These are phyloP conservation scores for Aspergillus sp. DNA, from an alignment of 2,329 filamentous ascomycete species.

Conservation along the genomic window DNA sequence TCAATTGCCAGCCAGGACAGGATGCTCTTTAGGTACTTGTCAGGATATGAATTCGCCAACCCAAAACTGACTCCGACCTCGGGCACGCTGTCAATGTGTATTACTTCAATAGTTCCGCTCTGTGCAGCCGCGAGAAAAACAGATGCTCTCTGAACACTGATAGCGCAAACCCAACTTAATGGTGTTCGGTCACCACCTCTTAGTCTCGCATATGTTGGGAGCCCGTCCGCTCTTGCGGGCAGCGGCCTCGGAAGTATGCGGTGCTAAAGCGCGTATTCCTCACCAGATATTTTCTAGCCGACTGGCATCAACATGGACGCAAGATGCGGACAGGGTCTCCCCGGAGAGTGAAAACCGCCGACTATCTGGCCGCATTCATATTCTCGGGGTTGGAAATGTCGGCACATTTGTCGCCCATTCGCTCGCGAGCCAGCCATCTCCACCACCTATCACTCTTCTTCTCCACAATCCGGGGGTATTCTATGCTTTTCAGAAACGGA, in stretches of 20 bases:
- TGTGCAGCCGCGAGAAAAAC: not conserved
- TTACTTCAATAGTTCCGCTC: not conserved
- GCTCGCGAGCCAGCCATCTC: constrained; percentile 65
- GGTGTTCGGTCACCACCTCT: constrained; percentile 19
- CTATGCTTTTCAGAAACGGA: constrained; percentile 22
- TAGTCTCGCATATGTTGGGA: constrained; percentile 36
- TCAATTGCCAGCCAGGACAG: no score
- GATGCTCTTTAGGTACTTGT: not conserved
- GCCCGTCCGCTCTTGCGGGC: constrained; percentile 35
- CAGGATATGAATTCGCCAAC: not conserved
- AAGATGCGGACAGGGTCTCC: constrained; percentile 25
- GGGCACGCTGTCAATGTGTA: not conserved
- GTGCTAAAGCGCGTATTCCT: not conserved
- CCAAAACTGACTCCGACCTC: not conserved
- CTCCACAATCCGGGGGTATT: constrained; percentile 53
- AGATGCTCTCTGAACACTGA: not conserved
- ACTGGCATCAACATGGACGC: constrained; percentile 28
- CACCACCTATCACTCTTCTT: constrained; percentile 74
- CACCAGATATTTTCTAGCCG: constrained; percentile 12
- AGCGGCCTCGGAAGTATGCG: constrained; percentile 19
- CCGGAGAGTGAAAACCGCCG: constrained; percentile 18
- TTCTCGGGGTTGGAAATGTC: constrained; percentile 76
- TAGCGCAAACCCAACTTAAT: not conserved
- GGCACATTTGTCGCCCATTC: constrained; percentile 73
- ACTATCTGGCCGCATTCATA: constrained; percentile 48